Percentiles rank a stretch among this genome's conserved stretches.
Conservation (phyloP, 2,329 filamentous ascomycete species). For the Fusarium chaquense region DNA sequence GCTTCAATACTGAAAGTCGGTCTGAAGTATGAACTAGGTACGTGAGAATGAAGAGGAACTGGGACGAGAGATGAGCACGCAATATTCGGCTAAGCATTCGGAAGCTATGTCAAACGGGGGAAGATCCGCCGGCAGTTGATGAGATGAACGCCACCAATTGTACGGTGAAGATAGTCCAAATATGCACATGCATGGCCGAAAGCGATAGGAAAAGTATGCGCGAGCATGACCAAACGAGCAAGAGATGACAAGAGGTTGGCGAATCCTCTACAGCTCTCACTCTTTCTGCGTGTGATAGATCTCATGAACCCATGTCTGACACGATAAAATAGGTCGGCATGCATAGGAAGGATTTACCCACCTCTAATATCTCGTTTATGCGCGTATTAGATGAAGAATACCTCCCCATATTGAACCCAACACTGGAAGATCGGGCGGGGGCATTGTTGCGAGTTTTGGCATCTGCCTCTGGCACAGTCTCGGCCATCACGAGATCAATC, state of each 20-base stretch:
- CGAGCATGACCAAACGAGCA: neutral
- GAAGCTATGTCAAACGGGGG: conserved; percentile 38
- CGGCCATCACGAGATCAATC: conserved; percentile 13
- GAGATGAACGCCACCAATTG: conserved; percentile 24
- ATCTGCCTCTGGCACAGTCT: conserved; percentile 20
- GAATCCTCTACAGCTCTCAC: neutral
- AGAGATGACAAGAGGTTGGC: conserved; percentile 1
- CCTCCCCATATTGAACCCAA: conserved; percentile 36
- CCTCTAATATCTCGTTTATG: conserved; percentile 61
- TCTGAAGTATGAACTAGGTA: neutral
- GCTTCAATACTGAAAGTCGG: neutral
- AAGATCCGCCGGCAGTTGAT: conserved; percentile 16
- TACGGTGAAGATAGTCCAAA: conserved; percentile 2
- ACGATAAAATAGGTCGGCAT: neutral
- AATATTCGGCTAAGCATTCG: conserved; percentile 32
- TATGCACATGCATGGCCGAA: neutral
- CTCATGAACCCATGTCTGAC: conserved; percentile 16
- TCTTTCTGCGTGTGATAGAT: neutral
- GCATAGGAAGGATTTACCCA: conserved; percentile 45
- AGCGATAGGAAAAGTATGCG: neutral
- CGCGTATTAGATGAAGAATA: conserved; percentile 55
- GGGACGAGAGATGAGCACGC: conserved; percentile 29
- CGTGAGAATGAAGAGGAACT: conserved; percentile 4
- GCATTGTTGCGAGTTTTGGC: neutral
- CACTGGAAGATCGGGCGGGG: conserved; percentile 36